phyloP scores from a whole-genome alignment of 768 basidiomycete genomes.

The Boletus pseudo-olivaceus region DNA sequence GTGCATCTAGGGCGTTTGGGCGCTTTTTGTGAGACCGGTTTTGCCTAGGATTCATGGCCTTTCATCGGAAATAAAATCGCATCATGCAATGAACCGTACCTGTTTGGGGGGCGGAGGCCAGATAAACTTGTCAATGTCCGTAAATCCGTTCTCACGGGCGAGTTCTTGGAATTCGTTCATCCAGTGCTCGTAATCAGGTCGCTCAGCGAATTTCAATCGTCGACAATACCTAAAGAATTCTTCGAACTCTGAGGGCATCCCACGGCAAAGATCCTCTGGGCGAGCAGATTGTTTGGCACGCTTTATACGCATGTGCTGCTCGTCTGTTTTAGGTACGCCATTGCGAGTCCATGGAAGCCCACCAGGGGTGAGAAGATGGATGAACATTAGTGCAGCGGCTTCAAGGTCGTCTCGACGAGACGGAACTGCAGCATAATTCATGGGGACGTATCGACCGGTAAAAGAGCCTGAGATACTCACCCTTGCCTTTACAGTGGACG shows the following conservation, averaged over 20 bases:
- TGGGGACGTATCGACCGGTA: slow-evolving; percentile 15
- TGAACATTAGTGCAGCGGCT: slow-evolving; percentile 73
- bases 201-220: slow-evolving; percentile 61
- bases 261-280: slow-evolving; percentile 65
- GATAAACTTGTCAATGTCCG: slow-evolving; percentile 55
- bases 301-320: slow-evolving; percentile 59
- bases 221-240: slow-evolving; percentile 74
- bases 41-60: slow-evolving; percentile 20
- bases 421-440: slow-evolving; percentile 49
- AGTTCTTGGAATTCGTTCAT: slow-evolving; percentile 60
- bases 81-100: slow-evolving; percentile 18
- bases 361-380: slow-evolving; percentile 73
- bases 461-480: slow-evolving; percentile 35
- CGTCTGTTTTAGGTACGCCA: slow-evolving; percentile 70
- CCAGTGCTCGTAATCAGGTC: slow-evolving; percentile 68
- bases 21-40: slow-evolving; percentile 24
- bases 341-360: slow-evolving; percentile 78
- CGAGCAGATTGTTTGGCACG: slow-evolving; percentile 57
- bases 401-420: slow-evolving; percentile 79
- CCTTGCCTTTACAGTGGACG: slow-evolving; percentile 75
- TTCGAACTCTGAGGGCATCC: slow-evolving; percentile 69
- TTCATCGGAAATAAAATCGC: neutral
- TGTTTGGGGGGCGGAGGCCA: slow-evolving; percentile 62
- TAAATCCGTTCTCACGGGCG: slow-evolving; percentile 57
- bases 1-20: slow-evolving; percentile 24